Percentiles rank a stretch among this genome's conserved stretches.
These are phyloP conservation scores for Lentinula boryana DNA, from an alignment of 768 basidiomycete genomes.

Conservation along the genomic window DNA sequence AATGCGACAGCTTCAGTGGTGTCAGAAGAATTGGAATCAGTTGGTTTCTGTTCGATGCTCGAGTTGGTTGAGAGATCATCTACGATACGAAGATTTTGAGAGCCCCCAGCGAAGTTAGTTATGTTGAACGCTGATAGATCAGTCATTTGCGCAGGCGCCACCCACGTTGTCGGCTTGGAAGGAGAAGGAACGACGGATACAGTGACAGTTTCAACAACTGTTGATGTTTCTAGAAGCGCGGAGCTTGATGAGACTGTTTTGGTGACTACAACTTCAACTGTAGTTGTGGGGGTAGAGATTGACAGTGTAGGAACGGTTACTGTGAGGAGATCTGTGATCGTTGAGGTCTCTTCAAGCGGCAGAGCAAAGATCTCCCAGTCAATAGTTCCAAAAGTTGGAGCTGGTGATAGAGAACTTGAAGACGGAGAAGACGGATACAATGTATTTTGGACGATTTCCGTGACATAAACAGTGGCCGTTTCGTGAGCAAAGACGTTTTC, in stretches of 20 bases:
- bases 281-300: background rate
- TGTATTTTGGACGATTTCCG: background rate
- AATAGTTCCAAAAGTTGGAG: background rate
- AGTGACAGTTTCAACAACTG: slow-evolving; percentile 6
- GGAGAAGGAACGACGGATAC: slow-evolving; percentile 4
- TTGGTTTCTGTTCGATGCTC: slow-evolving; percentile 14
- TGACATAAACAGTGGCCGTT: background rate
- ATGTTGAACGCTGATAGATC: slow-evolving; percentile 59
- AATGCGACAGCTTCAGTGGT: background rate
- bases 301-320: background rate
- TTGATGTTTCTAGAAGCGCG: background rate
- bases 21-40: slow-evolving; percentile 9
- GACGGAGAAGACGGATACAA: background rate
- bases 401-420: background rate
- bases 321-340: background rate
- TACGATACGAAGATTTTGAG: slow-evolving; percentile 51
- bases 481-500: background rate
- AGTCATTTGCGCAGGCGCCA: slow-evolving; percentile 43
- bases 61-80: slow-evolving; percentile 36
- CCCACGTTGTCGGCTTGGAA: slow-evolving; percentile 30
- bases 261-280: background rate
- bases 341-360: background rate
- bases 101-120: slow-evolving; percentile 46
- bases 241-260: background rate
- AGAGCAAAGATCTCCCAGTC: background rate